phyloP scores from a whole-genome alignment of 805 yeast genomes.

The Hermanozyma aechmeae region DNA sequence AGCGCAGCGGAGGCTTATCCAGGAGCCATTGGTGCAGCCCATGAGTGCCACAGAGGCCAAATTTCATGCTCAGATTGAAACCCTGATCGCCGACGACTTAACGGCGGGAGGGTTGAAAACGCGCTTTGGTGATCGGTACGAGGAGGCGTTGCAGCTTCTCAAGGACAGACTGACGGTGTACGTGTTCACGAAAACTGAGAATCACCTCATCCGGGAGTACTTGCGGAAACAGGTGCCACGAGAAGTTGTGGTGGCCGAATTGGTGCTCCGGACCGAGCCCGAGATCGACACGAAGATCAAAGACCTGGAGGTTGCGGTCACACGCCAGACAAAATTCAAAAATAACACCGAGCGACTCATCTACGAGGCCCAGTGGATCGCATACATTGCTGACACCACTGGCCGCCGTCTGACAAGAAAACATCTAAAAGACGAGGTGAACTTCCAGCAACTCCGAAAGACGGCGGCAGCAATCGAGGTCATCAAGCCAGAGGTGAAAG shows the following conservation, averaged over 20 bases:
- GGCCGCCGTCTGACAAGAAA: constrained; percentile 8
- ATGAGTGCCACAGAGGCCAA: too few relatives aligned
- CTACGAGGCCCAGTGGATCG: constrained; percentile 32
- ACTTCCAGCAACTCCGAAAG: too few relatives aligned
- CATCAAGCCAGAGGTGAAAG: too few relatives aligned
- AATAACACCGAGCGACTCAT: constrained; percentile 21
- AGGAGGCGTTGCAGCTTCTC: too few relatives aligned
- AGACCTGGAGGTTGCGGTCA: constrained; percentile 15
- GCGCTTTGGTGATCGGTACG: too few relatives aligned
- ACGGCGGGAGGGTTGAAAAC: too few relatives aligned
- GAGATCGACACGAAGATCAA: constrained; percentile 13
- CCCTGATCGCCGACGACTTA: too few relatives aligned
- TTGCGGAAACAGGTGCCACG: constrained; percentile 7
- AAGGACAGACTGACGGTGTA: too few relatives aligned
- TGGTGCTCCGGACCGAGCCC: constrained; percentile 16
- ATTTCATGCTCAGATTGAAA: too few relatives aligned
- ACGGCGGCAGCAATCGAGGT: too few relatives aligned
- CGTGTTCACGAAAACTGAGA: constrained; percentile 21
- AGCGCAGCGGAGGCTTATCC: too few relatives aligned
- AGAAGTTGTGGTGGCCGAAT: constrained; percentile 8
- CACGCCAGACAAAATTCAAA: constrained; percentile 19
- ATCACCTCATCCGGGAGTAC: constrained; percentile 9
- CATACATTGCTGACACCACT: constrained; percentile 11
- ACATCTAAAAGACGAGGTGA: constrained; percentile 8
- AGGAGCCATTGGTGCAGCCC: too few relatives aligned